These are phyloP conservation scores for Ustilago crameri DNA, from an alignment of 1,284 basidiomycete species.

Conservation along the genomic window DNA sequence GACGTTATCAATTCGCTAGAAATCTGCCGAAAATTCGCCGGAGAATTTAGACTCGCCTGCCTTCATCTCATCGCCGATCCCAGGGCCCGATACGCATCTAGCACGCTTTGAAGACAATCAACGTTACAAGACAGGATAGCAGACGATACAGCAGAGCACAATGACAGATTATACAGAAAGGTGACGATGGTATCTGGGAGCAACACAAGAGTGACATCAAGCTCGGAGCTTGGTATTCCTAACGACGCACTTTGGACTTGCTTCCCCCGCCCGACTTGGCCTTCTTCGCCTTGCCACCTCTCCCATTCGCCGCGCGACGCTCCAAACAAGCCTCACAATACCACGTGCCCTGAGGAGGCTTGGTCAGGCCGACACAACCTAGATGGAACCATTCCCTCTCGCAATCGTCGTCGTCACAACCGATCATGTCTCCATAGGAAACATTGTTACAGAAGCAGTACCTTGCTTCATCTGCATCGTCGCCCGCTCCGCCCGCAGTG, in stretches of 20 bases:
- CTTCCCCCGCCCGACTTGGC: constrained; percentile 21
- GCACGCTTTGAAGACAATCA: background rate
- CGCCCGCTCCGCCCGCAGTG: constrained; percentile 30
- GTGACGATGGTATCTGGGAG: constrained; percentile 8
- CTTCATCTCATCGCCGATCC: background rate
- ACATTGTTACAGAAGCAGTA: constrained; percentile 90
- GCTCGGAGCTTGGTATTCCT: background rate
- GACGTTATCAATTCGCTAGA: constrained; percentile 3
- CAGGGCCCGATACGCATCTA: background rate
- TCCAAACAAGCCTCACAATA: constrained; percentile 73
- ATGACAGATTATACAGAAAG: background rate
- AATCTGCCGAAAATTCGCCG: constrained; percentile 45
- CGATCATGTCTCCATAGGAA: constrained; percentile 97
- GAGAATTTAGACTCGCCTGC: background rate
- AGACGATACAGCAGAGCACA: background rate
- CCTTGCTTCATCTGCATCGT: constrained; percentile 72
- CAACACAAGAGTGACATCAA: background rate
- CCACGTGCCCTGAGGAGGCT: constrained; percentile 78
- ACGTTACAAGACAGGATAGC: background rate
- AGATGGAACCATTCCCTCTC: constrained; percentile 92
- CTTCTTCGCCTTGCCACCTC: constrained; percentile 39
- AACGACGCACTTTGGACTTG: constrained; percentile 40
- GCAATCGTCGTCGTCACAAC: constrained; percentile 89
- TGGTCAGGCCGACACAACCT: constrained; percentile 75
- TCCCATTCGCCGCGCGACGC: constrained; percentile 38